phyloP scores from a whole-genome alignment of 208 protist species.

The Acanthamoeba lenticulata region DNA sequence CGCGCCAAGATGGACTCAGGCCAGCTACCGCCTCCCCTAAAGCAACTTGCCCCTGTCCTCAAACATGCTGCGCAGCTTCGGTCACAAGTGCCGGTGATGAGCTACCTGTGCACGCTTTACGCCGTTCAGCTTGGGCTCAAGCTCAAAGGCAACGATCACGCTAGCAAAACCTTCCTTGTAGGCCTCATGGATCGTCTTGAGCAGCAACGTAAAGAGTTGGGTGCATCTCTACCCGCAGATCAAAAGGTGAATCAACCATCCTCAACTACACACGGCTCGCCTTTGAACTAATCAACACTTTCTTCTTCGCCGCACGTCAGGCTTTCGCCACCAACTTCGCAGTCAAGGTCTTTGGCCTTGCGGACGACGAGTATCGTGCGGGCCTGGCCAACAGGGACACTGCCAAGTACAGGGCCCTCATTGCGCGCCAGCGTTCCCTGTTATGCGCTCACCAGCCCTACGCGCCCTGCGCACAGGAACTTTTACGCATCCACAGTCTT shows the following conservation, averaged over 20 bases:
- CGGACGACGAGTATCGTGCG: conserved; percentile 30
- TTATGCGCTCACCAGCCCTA: neutral
- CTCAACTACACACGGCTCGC: neutral
- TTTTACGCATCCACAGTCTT: conserved; percentile 50
- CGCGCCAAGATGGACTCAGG: neutral
- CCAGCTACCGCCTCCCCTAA: neutral
- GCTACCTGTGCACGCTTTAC: conserved; percentile 47
- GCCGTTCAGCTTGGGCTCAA: conserved; percentile 42
- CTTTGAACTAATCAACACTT: neutral
- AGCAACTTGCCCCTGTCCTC: neutral
- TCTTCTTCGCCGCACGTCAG: neutral
- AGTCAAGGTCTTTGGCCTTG: conserved; percentile 21
- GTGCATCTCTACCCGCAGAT: neutral
- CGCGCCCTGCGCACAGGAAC: conserved; percentile 11
- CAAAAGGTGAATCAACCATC: conserved; percentile 3
- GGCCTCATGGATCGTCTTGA: conserved; percentile 46
- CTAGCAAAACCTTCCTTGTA: neutral
- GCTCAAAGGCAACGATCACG: neutral
- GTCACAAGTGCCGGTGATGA: conserved; percentile 15
- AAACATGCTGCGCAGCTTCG: conserved; percentile 30
- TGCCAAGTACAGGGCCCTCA: neutral
- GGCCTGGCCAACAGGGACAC: conserved; percentile 35
- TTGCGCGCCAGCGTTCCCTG: too few species aligned
- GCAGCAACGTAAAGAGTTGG: neutral
- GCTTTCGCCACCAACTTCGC: conserved; percentile 9